Percentiles rank a stretch among this genome's conserved stretches.
These are phyloP conservation scores for Serendipita indica DNA, from an alignment of 768 basidiomycete species.

Conservation along the genomic window DNA sequence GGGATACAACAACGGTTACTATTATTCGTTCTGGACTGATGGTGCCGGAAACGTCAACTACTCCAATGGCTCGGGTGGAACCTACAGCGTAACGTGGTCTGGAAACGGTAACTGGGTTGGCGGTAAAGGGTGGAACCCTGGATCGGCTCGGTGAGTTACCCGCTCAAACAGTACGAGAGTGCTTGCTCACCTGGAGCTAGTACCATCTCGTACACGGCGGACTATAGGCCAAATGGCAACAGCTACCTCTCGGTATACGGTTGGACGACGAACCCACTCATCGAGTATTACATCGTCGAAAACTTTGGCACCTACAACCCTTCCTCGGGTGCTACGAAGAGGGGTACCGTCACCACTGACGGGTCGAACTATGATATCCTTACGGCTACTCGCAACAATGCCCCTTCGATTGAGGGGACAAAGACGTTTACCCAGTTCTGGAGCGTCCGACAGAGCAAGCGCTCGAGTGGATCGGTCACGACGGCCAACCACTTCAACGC, in stretches of 20 bases:
- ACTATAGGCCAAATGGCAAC: too few species aligned
- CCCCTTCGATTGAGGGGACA: conserved; percentile 30
- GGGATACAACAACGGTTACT: conserved; percentile 22
- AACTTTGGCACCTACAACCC: conserved; percentile 36
- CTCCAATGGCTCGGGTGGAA: conserved; percentile 22
- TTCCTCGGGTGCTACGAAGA: conserved; percentile 20
- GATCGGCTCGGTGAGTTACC: not conserved
- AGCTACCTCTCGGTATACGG: too few species aligned
- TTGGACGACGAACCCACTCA: too few species aligned
- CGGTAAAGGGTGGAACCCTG: too few species aligned
- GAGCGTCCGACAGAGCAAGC: conserved; percentile 28
- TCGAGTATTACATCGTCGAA: too few species aligned
- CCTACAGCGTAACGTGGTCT: conserved; percentile 23
- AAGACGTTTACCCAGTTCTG: conserved; percentile 34
- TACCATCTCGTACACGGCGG: conserved; percentile 26
- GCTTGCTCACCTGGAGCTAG: conserved; percentile 16
- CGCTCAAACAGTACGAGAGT: not conserved
- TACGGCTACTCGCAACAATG: conserved; percentile 25
- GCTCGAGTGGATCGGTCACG: conserved; percentile 16
- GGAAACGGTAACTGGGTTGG: too few species aligned
- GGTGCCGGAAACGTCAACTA: too few species aligned
- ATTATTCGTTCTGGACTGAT: too few species aligned
- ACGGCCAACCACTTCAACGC: too few species aligned
- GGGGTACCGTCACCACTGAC: conserved; percentile 29
- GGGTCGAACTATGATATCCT: conserved; percentile 31